Conservation (phyloP, 2,329 filamentous ascomycete species). For the Aspergillus niger region DNA sequence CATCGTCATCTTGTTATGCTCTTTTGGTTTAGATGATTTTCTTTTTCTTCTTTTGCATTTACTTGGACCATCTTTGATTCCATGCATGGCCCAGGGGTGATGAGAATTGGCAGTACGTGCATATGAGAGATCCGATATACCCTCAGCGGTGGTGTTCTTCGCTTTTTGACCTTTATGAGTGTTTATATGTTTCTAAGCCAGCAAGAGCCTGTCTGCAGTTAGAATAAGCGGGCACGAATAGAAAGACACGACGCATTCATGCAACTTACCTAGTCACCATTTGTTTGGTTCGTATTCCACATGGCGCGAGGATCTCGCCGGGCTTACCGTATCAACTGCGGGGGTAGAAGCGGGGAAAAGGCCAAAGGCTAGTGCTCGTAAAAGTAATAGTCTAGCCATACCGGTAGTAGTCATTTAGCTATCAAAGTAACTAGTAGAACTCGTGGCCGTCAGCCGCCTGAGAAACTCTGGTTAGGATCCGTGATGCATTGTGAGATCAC, state of each 20-base stretch:
- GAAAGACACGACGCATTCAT: neutral
- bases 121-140: slow-evolving; percentile 3
- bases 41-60: slow-evolving; percentile 1
- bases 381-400: no score
- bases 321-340: no score
- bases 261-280: neutral
- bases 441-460: neutral
- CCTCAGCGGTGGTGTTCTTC: neutral
- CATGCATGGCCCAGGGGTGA: neutral
- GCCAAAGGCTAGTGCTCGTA: no score
- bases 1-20: slow-evolving; percentile 15
- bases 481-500: neutral
- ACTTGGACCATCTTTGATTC: neutral
- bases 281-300: neutral
- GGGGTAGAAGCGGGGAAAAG: no score
- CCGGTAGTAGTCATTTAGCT: no score
- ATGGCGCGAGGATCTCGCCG: neutral
- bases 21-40: slow-evolving; percentile 15
- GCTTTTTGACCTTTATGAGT: no score
- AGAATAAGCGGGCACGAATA: slow-evolving; percentile 2
- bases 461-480: neutral
- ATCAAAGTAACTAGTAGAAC: no score
- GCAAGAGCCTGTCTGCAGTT: neutral
- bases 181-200: no score
- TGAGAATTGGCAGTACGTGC: neutral